phyloP scores from a whole-genome alignment of 2,329 filamentous ascomycete species.

The Botryosphaeria agaves region DNA sequence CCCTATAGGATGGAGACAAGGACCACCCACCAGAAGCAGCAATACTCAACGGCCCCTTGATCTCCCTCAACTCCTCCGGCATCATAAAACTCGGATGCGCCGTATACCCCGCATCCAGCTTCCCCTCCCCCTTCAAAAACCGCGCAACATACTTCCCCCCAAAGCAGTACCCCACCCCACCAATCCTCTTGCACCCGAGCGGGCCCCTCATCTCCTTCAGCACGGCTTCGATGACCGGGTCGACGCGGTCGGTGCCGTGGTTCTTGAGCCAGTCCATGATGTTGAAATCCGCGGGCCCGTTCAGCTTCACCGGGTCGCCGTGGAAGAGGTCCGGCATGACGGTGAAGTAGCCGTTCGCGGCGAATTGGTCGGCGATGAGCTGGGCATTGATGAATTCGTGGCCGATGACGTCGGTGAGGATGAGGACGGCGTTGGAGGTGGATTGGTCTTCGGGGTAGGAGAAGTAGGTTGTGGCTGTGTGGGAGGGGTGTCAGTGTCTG shows the following conservation, averaged over 20 bases:
- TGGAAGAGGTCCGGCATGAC: slow-evolving; percentile 56
- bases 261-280: slow-evolving; percentile 31
- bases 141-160: slow-evolving; percentile 41
- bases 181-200: slow-evolving; percentile 30
- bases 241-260: slow-evolving; percentile 27
- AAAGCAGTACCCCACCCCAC: slow-evolving; percentile 32
- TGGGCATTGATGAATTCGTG: slow-evolving; percentile 33
- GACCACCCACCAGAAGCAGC: slow-evolving; percentile 37
- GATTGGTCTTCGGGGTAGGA: slow-evolving; percentile 33
- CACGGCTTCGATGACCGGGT: slow-evolving; percentile 33
- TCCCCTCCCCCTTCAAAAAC: slow-evolving; percentile 37
- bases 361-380: slow-evolving; percentile 55
- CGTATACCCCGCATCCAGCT: slow-evolving; percentile 51
- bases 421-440: slow-evolving; percentile 37
- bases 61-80: slow-evolving; percentile 38
- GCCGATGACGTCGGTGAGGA: slow-evolving; percentile 42
- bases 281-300: slow-evolving; percentile 29
- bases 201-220: slow-evolving; percentile 28
- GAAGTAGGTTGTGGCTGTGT: slow-evolving; percentile 37
- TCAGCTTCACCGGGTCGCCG: slow-evolving; percentile 41
- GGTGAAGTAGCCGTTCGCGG: slow-evolving; percentile 53
- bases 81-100: slow-evolving; percentile 65
- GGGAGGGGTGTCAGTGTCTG: slow-evolving; percentile 3
- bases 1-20: background rate
- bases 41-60: slow-evolving; percentile 41